Percentiles rank a stretch among this genome's conserved stretches.
These are phyloP conservation scores for Bromus sterilis DNA, from an alignment of 176 grass and related monocot genomes.

Conservation along the genomic window DNA sequence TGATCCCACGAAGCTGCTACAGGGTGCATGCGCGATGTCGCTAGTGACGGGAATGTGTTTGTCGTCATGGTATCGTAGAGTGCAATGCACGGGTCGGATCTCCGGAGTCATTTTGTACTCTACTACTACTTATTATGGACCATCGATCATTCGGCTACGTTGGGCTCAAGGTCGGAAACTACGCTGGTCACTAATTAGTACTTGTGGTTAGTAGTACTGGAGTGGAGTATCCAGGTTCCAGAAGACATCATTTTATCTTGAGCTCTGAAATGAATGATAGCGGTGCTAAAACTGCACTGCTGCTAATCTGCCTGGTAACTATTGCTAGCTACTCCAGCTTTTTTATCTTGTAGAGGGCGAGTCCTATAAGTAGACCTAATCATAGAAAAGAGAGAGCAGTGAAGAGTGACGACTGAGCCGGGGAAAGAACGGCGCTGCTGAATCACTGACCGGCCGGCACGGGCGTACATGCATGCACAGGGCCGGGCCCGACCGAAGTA, in stretches of 20 bases:
- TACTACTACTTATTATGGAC: background rate
- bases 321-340: background rate
- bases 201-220: background rate
- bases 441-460: background rate
- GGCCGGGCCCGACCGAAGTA: background rate
- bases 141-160: background rate
- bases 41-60: background rate
- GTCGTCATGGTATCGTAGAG: conserved; percentile 14
- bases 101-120: background rate
- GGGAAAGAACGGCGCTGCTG: background rate
- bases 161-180: background rate
- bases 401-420: background rate
- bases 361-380: background rate
- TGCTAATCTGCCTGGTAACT: background rate
- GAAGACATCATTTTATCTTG: background rate
- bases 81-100: background rate
- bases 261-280: background rate
- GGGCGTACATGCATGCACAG: background rate
- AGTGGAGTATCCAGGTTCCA: background rate
- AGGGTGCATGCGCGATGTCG: background rate
- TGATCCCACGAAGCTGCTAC: conserved; percentile 26
- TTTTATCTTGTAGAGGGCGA: background rate
- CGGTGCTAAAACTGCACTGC: background rate
- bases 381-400: background rate
- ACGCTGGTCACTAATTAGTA: background rate